Base-by-base conservation (phyloP, 176 grass and related monocot species). In the Zoysia japonica region DNA sequence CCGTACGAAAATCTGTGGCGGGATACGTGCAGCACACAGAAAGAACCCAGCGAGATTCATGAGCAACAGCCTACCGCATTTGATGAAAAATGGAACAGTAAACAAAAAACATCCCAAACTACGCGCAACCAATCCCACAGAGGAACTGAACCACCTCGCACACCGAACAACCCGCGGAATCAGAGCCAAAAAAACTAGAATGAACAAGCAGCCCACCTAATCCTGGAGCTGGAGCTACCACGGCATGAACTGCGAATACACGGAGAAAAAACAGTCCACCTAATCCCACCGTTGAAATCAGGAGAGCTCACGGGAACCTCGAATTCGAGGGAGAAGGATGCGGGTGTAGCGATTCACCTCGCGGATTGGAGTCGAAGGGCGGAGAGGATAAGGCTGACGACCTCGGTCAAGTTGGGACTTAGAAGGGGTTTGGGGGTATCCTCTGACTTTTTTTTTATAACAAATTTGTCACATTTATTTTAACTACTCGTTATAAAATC, bases 371-470 rank as follows among this genome's bases (percentile, higher is more conserved):
- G 71, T 14, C 8, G 78, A 70, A 5, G 71, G 78, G 40, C 43
- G 87, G 82, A 89, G 81, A 85, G 72, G 87, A 89, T 89, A 89
- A 85, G 87, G 81, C 86, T 84, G 61, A 81, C 86, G 76, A 69
- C 77, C 14, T 71, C 77, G 77, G 47, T 55, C 68, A 70, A 15
- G 63, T 10, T 43, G 39, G 53, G 61, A 70, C 51, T 54, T 46
- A 15, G 16, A 13, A 8, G 13, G 44, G 57, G 69, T 65, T 79
- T 60, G 59, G 45, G 68, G n/a, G n/a, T n/a, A n/a, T n/a, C n/a
- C n/a, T n/a, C n/a, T n/a, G n/a, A n/a, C n/a, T n/a, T n/a, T n/a
- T n/a, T n/a, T n/a, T n/a, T n/a, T n/a, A n/a, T n/a, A n/a, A n/a
- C n/a, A n/a, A n/a, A n/a, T n/a, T n/a, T n/a, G n/a, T n/a, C n/a